These are phyloP conservation scores for Quercus robur DNA, from an alignment of 306 rosid species.

Conservation along the genomic window DNA sequence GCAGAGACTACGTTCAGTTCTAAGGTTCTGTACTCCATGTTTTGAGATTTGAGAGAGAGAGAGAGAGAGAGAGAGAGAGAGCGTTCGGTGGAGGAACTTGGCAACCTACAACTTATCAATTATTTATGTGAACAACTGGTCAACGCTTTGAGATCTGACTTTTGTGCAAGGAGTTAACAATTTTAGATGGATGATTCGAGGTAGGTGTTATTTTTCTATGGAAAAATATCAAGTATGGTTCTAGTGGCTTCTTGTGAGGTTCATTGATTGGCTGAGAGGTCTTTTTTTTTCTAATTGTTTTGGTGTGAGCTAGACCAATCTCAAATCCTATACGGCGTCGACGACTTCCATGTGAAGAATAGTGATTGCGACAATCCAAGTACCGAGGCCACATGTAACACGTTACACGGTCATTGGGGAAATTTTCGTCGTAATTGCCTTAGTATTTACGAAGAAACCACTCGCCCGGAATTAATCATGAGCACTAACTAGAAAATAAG, in stretches of 20 bases:
- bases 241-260: not conserved
- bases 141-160: not conserved
- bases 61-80: not conserved
- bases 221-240: too few species aligned
- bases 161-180: not conserved
- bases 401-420: too few species aligned
- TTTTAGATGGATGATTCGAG: not conserved
- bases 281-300: too few species aligned
- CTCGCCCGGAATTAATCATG: too few species aligned
- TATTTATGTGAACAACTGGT: not conserved
- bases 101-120: conserved; percentile 5
- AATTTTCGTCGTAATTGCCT: too few species aligned
- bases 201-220: not conserved
- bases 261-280: not conserved
- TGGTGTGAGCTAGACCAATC: too few species aligned
- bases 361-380: too few species aligned
- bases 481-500: too few species aligned
- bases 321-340: too few species aligned
- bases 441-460: too few species aligned
- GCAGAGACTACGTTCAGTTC: conserved; percentile 75
- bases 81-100: not conserved
- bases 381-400: too few species aligned
- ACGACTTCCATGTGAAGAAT: too few species aligned
- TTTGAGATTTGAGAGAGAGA: not conserved
- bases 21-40: conserved; percentile 46